phyloP scores from a whole-genome alignment of 2,329 filamentous ascomycete genomes.

The Colletotrichum paranaense region DNA sequence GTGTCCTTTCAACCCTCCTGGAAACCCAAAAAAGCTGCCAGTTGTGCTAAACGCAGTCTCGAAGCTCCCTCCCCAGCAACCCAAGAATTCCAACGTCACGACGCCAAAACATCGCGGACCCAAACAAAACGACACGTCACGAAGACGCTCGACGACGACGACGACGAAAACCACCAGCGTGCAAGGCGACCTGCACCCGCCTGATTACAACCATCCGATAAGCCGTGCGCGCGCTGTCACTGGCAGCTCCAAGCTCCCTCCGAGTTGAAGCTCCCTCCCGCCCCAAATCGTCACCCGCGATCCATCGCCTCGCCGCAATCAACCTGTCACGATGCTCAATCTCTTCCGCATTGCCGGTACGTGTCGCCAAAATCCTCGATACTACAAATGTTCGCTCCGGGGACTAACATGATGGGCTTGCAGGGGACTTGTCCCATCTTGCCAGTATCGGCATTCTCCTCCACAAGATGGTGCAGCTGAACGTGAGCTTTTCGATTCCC shows the following conservation, averaged over 20 bases:
- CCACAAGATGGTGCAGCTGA: slow-evolving; percentile 95
- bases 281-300: slow-evolving; percentile 3
- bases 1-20: slow-evolving; percentile 39
- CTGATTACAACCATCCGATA: slow-evolving; percentile 1
- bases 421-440: slow-evolving; percentile 96
- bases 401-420: slow-evolving; percentile 38
- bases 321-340: slow-evolving; percentile 62
- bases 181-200: not conserved
- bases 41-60: slow-evolving; percentile 18
- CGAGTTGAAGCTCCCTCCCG: slow-evolving; percentile 12
- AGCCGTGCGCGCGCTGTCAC: slow-evolving; percentile 18
- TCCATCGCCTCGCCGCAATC: slow-evolving; percentile 19
- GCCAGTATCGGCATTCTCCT: slow-evolving; percentile 93
- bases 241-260: slow-evolving; percentile 30
- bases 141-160: not conserved
- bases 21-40: slow-evolving; percentile 25
- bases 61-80: slow-evolving; percentile 24
- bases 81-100: not conserved
- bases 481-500: slow-evolving; percentile 66
- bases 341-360: slow-evolving; percentile 68
- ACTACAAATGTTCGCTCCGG: not conserved
- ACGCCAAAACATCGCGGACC: slow-evolving; percentile 1
- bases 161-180: not conserved
- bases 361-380: slow-evolving; percentile 36
- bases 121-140: not conserved